phyloP scores from a whole-genome alignment of 2,329 filamentous ascomycete species.

The Xylaria sp. region DNA sequence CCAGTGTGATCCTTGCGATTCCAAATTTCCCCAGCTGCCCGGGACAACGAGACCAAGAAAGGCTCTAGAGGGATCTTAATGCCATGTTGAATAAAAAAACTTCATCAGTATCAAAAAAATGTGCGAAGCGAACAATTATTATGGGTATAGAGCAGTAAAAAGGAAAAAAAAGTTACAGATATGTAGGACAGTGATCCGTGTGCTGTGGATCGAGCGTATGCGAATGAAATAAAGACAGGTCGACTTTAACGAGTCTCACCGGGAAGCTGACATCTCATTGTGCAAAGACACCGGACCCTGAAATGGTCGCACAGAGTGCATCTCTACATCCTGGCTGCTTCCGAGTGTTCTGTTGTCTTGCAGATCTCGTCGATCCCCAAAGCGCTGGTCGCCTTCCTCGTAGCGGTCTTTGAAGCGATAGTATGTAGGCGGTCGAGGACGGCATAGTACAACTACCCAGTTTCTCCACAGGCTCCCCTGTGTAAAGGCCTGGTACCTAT shows the following conservation, averaged over 20 bases:
- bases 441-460: conserved; percentile 81
- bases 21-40: not conserved
- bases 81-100: conserved; percentile 16
- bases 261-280: conserved; percentile 38
- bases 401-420: conserved; percentile 85
- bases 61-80: conserved; percentile 3
- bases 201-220: conserved; percentile 15
- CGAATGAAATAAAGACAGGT: conserved; percentile 1
- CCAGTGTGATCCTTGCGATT: not conserved
- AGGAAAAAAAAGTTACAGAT: conserved; percentile 25
- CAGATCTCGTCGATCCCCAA: conserved; percentile 69
- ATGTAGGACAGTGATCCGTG: conserved; percentile 5
- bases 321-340: conserved; percentile 71
- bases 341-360: conserved; percentile 62
- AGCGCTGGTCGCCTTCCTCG: conserved; percentile 83
- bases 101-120: conserved; percentile 7
- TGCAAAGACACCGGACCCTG: conserved; percentile 64
- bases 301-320: conserved; percentile 73
- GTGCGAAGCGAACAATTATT: conserved; percentile 34
- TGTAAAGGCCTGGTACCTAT: conserved; percentile 90
- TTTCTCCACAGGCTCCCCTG: conserved; percentile 81
- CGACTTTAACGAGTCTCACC: conserved; percentile 26
- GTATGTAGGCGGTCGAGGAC: conserved; percentile 88
- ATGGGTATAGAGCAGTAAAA: conserved; percentile 37
- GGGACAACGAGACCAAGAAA: conserved; percentile 11